phyloP scores from a whole-genome alignment of 495 filamentous ascomycete species.

The Evansstolkia leycettana region DNA sequence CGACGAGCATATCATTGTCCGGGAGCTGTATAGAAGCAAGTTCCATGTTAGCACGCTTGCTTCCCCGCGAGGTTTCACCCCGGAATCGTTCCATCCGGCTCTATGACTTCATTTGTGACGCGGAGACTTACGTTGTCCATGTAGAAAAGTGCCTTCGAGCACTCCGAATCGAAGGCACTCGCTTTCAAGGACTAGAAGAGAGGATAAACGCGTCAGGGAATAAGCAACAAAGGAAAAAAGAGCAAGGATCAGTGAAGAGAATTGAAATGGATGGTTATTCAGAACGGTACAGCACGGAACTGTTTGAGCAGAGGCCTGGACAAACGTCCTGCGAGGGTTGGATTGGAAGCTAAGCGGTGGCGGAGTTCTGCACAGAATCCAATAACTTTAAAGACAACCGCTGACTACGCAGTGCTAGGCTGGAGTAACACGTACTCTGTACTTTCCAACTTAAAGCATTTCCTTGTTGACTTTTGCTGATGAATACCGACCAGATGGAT shows the following conservation, averaged over 20 bases:
- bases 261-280: constrained; percentile 1
- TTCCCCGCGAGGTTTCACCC: background rate
- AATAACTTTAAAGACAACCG: too few relatives aligned
- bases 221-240: background rate
- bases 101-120: too few relatives aligned
- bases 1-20: constrained; percentile 56
- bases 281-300: too few relatives aligned
- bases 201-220: constrained; percentile 1
- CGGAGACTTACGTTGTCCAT: constrained; percentile 36
- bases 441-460: too few relatives aligned
- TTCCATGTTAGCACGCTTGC: background rate
- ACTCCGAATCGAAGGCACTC: constrained; percentile 17
- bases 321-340: background rate
- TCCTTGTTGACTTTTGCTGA: too few relatives aligned
- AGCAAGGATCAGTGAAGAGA: background rate
- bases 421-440: too few relatives aligned
- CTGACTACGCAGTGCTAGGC: background rate
- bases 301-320: too few relatives aligned
- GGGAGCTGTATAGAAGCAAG: constrained; percentile 16
- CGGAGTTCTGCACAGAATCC: constrained; percentile 16
- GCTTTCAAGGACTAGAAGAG: constrained; percentile 3
- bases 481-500: too few relatives aligned
- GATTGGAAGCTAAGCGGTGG: constrained; percentile 8
- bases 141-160: constrained; percentile 24
- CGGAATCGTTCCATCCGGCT: background rate